Base-by-base conservation (phyloP, 225 moss, liverwort and hornwort species). In the Takakia lepidozioides region DNA sequence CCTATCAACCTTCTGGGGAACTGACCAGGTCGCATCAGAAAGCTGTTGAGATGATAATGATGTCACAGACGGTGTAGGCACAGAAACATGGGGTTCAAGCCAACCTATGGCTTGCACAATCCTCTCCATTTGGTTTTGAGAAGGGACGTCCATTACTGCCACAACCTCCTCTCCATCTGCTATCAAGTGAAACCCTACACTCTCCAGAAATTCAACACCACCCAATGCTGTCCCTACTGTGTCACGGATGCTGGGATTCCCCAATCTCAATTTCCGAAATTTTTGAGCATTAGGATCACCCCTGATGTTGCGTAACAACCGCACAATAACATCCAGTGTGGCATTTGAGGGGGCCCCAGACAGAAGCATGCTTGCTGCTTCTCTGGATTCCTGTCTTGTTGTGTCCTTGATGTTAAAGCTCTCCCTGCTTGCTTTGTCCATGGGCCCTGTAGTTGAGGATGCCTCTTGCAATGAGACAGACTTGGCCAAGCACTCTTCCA, bases 221-320 rank as follows among this genome's bases (percentile, higher is more conserved):
- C 65, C 69, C 29, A 61, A 47, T 45, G 75, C 60, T n/a, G 48
- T 70, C 2, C 59, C 65, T 3, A 75, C 42, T 0, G 75, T 65
- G 34, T 75, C 61, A 18, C 67, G 64, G 2, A 74, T 37, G 25
- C 40, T 74, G 2, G 3, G 29, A 11, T 74, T 74, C 11, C 24
- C 59, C 8, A 74, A 29, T 28, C 64, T 54, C 19, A 74, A 30
- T 29, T 43, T 68, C 11, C 74, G 59, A 29, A n/a, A 69, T 19
- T 74, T 74, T 5, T 65, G 56, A 3, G 59, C 60, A 2, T 25
- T 17, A 3, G 74, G 68, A 48, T 43, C 27, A 8, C 6, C 43
- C 47, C 52, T 9, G 38, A 74, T 65, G 45, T 69, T 74, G 23
- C 61, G 45, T 23, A 74, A 55, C n/a, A 74, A 15, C 0, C 30